Evolutionary conservation across 1,284 basidiomycete species (phyloP), one percentile per base, ranked within the genome.

Genomic region (Laetiporus sulphureus): DNA sequence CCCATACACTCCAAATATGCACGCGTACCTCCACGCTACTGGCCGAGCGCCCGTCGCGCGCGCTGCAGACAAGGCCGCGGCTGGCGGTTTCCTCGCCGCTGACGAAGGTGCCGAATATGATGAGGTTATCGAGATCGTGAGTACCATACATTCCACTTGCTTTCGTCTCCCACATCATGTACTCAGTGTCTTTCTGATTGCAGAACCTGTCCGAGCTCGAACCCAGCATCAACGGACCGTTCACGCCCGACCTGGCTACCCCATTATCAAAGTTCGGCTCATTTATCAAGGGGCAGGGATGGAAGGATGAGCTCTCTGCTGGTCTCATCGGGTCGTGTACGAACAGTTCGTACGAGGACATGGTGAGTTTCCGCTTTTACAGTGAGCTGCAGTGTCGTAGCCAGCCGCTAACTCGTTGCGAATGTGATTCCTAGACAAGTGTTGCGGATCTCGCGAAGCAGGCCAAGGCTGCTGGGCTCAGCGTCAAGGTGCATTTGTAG

Each of bases 241-340:
- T 97, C 69, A 99, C 96, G 1, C 96, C 96, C 13, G 96, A 99
- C 67, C 69, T 99, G 34, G 88, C 93, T 12, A 98, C 94, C 0
- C 93, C 94, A 12, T 66, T 99, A n/a, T 96, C 93, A 31, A 81
- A 86, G 57, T 99, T 99, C 59, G 84, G 81, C 25, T 57, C 70
- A 3, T 83, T 95, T 57, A 73, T 98, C 35, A 73, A 83, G 62
- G 77, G 84, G 49, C 84, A 91, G 61, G 85, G 85, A 19, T 97
- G 92, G 86, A 91, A 91, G 59, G 91, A 95, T 53, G 85, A 89
- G 62, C 71, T 99, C 41, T 87, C 89, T 20, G 94, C 93, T 20
- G 85, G 82, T 29, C 72, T 98, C 25, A 99, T 99, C 58, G 96
- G 96, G 18, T 95, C 91, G 32, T 99, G 96, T 66, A 99, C 96